Conservation (phyloP, 2,329 filamentous ascomycete species). For the Hypoxylon sp. region DNA sequence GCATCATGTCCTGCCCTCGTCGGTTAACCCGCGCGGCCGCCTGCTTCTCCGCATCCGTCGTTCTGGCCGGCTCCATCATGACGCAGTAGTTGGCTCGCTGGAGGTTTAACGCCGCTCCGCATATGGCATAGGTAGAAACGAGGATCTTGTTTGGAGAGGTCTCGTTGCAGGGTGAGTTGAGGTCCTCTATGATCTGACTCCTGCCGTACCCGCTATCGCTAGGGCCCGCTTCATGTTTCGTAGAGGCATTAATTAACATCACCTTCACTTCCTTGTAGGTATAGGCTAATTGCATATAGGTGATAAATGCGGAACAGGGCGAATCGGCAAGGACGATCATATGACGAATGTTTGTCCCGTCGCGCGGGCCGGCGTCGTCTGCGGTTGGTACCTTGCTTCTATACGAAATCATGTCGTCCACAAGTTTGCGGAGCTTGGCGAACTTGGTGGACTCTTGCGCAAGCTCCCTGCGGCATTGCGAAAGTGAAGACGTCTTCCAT, state of each 20-base stretch:
- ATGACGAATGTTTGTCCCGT: conserved; percentile 9
- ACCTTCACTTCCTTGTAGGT: conserved; percentile 1
- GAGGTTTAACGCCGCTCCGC: conserved; percentile 15
- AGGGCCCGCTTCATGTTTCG: no score
- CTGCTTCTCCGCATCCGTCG: conserved; percentile 6
- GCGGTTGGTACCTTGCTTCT: no score
- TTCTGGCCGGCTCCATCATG: conserved; percentile 22
- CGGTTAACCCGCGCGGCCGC: conserved; percentile 23
- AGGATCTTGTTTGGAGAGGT: conserved; percentile 22
- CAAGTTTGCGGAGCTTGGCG: not conserved
- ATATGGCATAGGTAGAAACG: conserved; percentile 20
- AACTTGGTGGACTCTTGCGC: conserved; percentile 1
- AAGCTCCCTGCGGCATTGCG: not conserved
- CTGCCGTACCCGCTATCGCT: conserved; percentile 10
- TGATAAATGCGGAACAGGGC: conserved; percentile 8
- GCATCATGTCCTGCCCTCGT: conserved; percentile 16
- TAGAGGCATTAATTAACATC: no score
- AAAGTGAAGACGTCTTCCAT: not conserved
- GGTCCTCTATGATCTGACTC: conserved; percentile 9
- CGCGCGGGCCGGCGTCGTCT: no score
- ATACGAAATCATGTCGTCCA: no score
- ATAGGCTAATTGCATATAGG: conserved; percentile 2
- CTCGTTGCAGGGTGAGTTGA: conserved; percentile 8
- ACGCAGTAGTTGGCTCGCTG: conserved; percentile 28
- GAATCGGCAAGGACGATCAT: conserved; percentile 14